Base-by-base conservation (phyloP, 202 grass and related monocot genomes). In the Schoenoplectus tabernaemontani region DNA sequence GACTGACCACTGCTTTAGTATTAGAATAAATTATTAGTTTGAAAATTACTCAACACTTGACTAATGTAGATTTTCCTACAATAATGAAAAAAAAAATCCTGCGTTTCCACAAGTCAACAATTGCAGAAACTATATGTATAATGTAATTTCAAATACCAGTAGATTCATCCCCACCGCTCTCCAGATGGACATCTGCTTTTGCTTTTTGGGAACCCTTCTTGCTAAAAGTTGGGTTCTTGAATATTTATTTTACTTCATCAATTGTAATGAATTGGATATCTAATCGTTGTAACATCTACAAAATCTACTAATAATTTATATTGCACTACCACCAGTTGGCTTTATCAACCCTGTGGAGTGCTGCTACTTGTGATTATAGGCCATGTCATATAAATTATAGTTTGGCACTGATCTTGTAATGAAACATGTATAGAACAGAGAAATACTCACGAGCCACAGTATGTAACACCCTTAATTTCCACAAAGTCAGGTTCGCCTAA, bases 401-500 rank as follows among this genome's bases (percentile, higher is more conserved):
- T 51, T 73, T 51, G 44, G 24, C 12, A 43, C 23, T 51, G 44
- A 51, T 73, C 7, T 17, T 6, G 1, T 32, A 32, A 73, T 12
- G 44, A n/a, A n/a, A 24, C 24, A 73, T 28, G 46, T 34, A 51
- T 44, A 50, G 76, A 5, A 64, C n/a, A 19, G 76, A 56, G 42
- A 80, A 54, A 8, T 68, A 90, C 91, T 85, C 81, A 98, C 96
- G 91, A 92, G 87, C 90, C 96, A 82, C 96, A 98, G 57, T 98
- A 95, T 62, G 96, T 98, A 30, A 98, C 96, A 68, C 96, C 96
- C 85, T 98, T 98, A 75, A 98, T 95, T 92, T 98, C 96, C 77
- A 95, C 83, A 76, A 98, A 91, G 86, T 95, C 96, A 36, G 91
- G 96, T 64, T 90, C 82, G 20, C 96, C 96, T 28, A 98, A 83